These are phyloP conservation scores for Linnemannia exigua DNA, from an alignment of 192 early-diverging fungal genomes.

Conservation along the genomic window DNA sequence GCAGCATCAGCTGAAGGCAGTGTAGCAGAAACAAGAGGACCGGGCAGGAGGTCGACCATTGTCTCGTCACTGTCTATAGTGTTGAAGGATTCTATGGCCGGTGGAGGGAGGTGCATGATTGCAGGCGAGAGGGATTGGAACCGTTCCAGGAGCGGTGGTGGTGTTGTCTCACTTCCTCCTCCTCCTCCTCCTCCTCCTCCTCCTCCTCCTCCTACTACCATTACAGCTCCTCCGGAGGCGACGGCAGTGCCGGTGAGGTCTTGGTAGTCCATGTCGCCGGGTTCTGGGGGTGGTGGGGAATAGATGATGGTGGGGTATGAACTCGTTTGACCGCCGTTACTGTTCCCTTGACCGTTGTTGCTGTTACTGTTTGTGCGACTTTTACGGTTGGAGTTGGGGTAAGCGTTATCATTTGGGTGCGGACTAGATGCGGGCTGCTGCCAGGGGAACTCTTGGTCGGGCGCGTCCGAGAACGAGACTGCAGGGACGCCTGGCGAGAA, in stretches of 20 bases:
- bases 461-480: background rate
- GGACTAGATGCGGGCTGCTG: background rate
- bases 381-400: too few relatives aligned
- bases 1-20: too few relatives aligned
- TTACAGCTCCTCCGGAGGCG: too few relatives aligned
- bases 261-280: background rate
- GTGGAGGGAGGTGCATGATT: constrained; percentile 4
- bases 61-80: background rate
- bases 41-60: background rate
- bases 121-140: background rate
- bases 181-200: background rate
- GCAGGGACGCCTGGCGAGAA: background rate
- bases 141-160: background rate
- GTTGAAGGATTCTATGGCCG: background rate
- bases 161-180: background rate
- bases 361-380: too few relatives aligned
- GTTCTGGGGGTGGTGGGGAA: background rate
- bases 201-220: too few relatives aligned
- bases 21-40: background rate
- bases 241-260: background rate
- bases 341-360: too few relatives aligned
- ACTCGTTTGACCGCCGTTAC: too few relatives aligned
- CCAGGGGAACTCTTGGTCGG: background rate
- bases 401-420: too few relatives aligned
- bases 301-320: background rate